Evolutionary conservation across 192 early-diverging fungal genomes (phyloP), one percentile per base, ranked within the genome.

Genomic region (Gryganskiella cystojenkinii): DNA sequence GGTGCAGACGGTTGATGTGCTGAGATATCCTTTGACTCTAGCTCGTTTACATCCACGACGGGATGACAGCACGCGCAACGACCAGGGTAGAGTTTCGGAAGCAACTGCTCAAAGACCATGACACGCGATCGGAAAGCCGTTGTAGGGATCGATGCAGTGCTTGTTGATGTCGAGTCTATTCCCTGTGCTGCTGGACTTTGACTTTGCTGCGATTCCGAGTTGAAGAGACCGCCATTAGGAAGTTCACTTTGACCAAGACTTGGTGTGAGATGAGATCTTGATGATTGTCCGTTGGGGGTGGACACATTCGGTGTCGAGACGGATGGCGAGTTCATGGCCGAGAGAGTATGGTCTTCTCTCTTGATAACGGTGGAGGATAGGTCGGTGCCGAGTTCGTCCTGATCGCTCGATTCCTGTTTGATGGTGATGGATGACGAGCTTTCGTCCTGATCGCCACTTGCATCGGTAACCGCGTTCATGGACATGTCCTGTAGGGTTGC

Each of bases 61-160:
- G 71, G 76, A 22, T 84, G 81, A 52, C 79, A 85, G 50, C 85
- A 86, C 35, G 53, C 64, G 52, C 59, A 52, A 4, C 55, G 64
- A 10, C 71, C 51, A 8, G 82, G 84, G 67, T 82, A 94, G 2
- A 92, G 37, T 10, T 79, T 80, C 6, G 92, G 84, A 14, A 92
- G 81, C 42, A 89, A 80, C 68, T 94, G 91, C 60, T 95, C 94
- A 81, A 90, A 93, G 15, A 95, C 84, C 82, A 92, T 90, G 11
- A 87, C 62, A 37, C 94, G 89, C 30, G 87, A 86, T 45, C 92
- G 89, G 65, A 90, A 92, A 27, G 84, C 85, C 17, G 91, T 87
- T 3, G 86, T 81, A 8, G 78, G 69, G 7, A 67, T 69, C 3
- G 69, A 75, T 54, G 56, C n/a, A 50, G 44, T 25, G 61, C n/a